Conservation (phyloP, 73 alveolate species). For the Paramecium biaurelia region DNA sequence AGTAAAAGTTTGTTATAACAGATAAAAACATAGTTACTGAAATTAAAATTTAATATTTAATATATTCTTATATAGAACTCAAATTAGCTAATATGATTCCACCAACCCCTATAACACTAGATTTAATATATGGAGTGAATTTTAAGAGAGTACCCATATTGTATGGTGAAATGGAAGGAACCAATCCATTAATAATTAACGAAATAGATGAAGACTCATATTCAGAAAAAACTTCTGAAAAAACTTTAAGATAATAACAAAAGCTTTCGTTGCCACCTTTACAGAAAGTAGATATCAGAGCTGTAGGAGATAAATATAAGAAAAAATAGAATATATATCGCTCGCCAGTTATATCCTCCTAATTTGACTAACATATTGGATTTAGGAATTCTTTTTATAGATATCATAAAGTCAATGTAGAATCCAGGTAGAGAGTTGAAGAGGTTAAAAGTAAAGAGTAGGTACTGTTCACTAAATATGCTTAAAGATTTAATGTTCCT, state of each 20-base stretch:
- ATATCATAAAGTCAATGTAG: neutral
- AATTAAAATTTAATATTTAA: neutral
- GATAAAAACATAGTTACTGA: neutral
- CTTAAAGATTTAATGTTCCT: slow-evolving; percentile 1
- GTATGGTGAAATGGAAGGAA: slow-evolving; percentile 22
- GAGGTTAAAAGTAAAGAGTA: neutral
- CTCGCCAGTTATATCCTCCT: neutral
- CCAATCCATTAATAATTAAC: neutral
- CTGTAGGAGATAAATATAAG: neutral
- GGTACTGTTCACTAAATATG: neutral
- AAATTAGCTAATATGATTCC: neutral
- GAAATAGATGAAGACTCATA: neutral
- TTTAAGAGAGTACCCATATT: neutral
- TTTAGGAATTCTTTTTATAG: slow-evolving; percentile 21
- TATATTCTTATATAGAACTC: neutral
- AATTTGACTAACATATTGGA: slow-evolving; percentile 16
- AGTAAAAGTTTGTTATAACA: neutral
- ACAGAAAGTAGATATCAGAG: neutral
- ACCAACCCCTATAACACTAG: neutral
- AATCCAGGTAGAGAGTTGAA: neutral
- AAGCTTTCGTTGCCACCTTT: neutral
- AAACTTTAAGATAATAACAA: neutral
- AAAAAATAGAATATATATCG: neutral
- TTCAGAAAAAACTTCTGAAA: neutral
- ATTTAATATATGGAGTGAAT: neutral